Evolutionary conservation across 2,329 filamentous ascomycete species (phyloP).

Genomic region (Colletotrichum sp.): DNA sequence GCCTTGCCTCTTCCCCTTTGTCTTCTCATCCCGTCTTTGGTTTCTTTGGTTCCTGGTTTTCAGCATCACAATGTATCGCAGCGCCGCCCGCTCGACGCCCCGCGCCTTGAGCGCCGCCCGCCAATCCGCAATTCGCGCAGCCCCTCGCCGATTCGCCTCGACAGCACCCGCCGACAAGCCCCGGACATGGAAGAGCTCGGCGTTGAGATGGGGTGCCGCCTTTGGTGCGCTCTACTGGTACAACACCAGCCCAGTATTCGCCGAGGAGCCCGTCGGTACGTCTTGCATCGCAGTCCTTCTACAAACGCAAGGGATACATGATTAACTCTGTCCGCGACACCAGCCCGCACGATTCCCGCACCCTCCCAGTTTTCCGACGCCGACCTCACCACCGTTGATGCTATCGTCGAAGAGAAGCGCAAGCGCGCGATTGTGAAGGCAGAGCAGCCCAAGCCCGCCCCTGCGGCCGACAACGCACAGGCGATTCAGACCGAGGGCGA

Average conservation of each 20-base stretch:
- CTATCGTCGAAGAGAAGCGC: conserved; percentile 68
- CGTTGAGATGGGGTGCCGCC: conserved; percentile 76
- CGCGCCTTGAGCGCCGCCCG: conserved; percentile 47
- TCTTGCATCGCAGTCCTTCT: conserved; percentile 17
- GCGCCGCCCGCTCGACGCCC: conserved; percentile 52
- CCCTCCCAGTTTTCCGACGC: conserved; percentile 60
- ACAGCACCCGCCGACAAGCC: conserved; percentile 66
- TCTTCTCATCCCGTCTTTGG: background rate
- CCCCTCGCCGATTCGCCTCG: conserved; percentile 56
- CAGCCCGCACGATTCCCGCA: conserved; percentile 39
- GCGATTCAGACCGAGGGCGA: conserved; percentile 18
- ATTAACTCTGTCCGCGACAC: background rate
- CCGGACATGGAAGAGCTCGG: conserved; percentile 81
- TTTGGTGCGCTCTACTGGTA: conserved; percentile 87
- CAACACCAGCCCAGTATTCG: conserved; percentile 86
- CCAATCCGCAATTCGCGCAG: conserved; percentile 39
- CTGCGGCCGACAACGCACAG: conserved; percentile 19
- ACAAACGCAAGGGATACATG: conserved; percentile 4
- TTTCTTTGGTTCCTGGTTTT: background rate
- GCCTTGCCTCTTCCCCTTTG: conserved; percentile 16
- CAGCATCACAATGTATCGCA: conserved; percentile 49
- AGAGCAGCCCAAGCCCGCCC: conserved; percentile 26
- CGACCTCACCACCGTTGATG: conserved; percentile 68
- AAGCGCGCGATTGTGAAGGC: conserved; percentile 44
- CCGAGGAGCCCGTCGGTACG: conserved; percentile 80